Base-by-base conservation (phyloP, 768 basidiomycete species). In the Rubroboletus satanas region DNA sequence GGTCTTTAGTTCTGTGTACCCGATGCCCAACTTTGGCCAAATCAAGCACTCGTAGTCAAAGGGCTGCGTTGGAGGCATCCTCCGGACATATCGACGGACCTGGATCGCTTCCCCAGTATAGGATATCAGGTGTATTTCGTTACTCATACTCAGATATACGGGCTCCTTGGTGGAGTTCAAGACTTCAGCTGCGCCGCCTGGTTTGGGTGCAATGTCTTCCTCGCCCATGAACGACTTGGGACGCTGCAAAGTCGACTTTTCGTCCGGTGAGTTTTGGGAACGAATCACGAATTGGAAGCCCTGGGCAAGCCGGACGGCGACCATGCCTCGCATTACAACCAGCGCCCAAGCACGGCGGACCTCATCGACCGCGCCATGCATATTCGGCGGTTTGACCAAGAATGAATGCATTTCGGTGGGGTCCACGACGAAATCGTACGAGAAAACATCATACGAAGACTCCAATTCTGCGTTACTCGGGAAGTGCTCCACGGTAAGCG, bases 71-170 rank as follows among this genome's bases (percentile, higher is more conserved):
- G 74, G 77, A 49, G 82, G 79, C 78, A 87, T 79, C 59, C 87
- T 79, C 26, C 93, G 81, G 28, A 92, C 87, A 66, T 93, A 93
- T 38, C 92, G 79, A 62, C 87, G 81, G 17, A 98, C 93, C 63
- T 93, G 88, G 56, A 98, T 90, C 15, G 84, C 81, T 62, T 94
- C 89, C n/a, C 90, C 90, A 43, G 87, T 90, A 64, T 94, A 98
- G 39, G 88, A 86, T 57, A 99, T 85, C 26, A 88, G 79, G 70
- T 98, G 96, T 41, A 98, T 93, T 71, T 96, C 92, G 67, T 98
- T 96, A 67, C 87, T 88, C 83, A 95, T 94, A 62, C 92, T 92
- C 51, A 98, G 78, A 73, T 89, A 98, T 7, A 97, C 86, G 1
- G 93, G 87, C 48, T 88, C 83, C 37, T 70, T 71, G 38, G 85